Conservation (phyloP, 768 basidiomycete species). For the Leucocoprinus sp. region DNA sequence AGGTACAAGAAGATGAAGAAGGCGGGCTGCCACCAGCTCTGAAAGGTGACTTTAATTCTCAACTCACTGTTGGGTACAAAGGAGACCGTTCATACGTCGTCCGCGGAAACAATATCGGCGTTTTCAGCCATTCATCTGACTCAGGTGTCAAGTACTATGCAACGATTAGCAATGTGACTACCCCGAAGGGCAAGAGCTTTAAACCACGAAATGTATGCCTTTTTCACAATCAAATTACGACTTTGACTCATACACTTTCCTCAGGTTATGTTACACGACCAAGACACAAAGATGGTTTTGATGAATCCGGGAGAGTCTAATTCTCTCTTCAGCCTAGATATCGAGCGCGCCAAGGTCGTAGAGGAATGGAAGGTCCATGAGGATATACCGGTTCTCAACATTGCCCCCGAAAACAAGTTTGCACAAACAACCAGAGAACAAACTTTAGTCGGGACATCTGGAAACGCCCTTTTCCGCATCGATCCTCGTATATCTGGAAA, state of each 20-base stretch:
- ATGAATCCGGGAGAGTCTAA: conserved; percentile 78
- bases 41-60: conserved; percentile 71
- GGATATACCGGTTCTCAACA: conserved; percentile 74
- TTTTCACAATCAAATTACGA: neutral
- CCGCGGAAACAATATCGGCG: conserved; percentile 85
- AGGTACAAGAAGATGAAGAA: conserved; percentile 34
- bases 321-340: conserved; percentile 84
- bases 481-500: conserved; percentile 90
- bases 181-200: conserved; percentile 76
- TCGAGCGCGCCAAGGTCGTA: conserved; percentile 91
- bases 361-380: conserved; percentile 99
- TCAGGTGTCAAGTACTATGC: conserved; percentile 72
- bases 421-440: conserved; percentile 89
- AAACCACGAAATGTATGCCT: conserved; percentile 70
- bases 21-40: conserved; percentile 27
- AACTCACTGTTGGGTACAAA: conserved; percentile 90
- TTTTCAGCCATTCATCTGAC: conserved; percentile 69
- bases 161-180: conserved; percentile 77
- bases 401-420: conserved; percentile 90
- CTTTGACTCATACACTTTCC: conserved; percentile 5
- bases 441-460: conserved; percentile 87
- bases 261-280: conserved; percentile 93
- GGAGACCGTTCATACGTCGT: conserved; percentile 92
- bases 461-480: conserved; percentile 95
- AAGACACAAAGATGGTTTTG: conserved; percentile 92